A percentile compares a stretch with the other conserved stretches of the same genome.
Conservation (phyloP, 129 eudicot genomes). For the Helianthus annuus region HanXRQr2.0-SUNRISE NC_035446.2:118381655-118382154, state of each 20-base stretch:
- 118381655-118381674: too few species aligned
- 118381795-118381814: neutral
- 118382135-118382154: constrained; percentile 53
- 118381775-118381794: neutral
- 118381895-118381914: neutral
- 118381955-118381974: neutral
- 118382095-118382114: constrained; percentile 37
- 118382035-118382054: constrained; percentile 56
- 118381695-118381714: too few species aligned
- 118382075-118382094: constrained; percentile 50
- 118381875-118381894: neutral
- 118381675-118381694: too few species aligned
- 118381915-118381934: neutral
- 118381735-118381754: too few species aligned
- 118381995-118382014: constrained; percentile 38
- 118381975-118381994: constrained; percentile 26
- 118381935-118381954: neutral
- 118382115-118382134: constrained; percentile 55
- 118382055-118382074: constrained; percentile 43
- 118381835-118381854: neutral
- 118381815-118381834: neutral
- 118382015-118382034: constrained; percentile 39
- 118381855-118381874: constrained; percentile 2
- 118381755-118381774: too few species aligned
- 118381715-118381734: too few species aligned